phyloP scores from a whole-genome alignment of 305 asterid genomes.

The Plantago coronopus region DNA sequence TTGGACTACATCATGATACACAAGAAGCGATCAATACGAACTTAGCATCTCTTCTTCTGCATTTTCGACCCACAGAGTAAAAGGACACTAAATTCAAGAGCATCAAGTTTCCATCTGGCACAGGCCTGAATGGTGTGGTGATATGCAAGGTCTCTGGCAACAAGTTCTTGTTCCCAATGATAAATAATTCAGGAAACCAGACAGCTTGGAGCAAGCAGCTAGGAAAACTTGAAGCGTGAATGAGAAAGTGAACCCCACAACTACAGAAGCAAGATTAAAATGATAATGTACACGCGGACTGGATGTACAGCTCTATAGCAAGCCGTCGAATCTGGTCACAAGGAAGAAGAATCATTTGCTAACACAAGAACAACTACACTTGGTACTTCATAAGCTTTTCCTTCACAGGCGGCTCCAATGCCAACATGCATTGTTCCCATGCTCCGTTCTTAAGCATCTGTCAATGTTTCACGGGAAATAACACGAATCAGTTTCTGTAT shows the following conservation, averaged over 20 bases:
- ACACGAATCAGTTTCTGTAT: conserved; percentile 1
- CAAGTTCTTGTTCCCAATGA: conserved; percentile 31
- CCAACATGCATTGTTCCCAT: conserved; percentile 86
- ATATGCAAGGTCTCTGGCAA: conserved; percentile 25
- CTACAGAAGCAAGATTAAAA: conserved; percentile 26
- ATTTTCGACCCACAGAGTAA: conserved; percentile 20
- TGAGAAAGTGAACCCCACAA: conserved; percentile 25
- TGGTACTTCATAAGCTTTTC: conserved; percentile 56
- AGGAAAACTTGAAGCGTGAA: conserved; percentile 35
- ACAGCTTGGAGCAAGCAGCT: conserved; percentile 18
- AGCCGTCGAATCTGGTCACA: conserved; percentile 25
- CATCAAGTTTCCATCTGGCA: conserved; percentile 32
- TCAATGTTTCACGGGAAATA: conserved; percentile 18
- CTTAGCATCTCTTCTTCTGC: conserved; percentile 19
- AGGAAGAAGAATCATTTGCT: conserved; percentile 25
- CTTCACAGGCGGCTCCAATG: conserved; percentile 70
- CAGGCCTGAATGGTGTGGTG: conserved; percentile 16
- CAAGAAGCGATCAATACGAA: conserved; percentile 23
- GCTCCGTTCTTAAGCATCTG: conserved; percentile 82
- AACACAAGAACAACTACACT: conserved; percentile 28
- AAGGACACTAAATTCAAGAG: conserved; percentile 19
- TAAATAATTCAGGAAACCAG: conserved; percentile 29
- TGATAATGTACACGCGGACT: conserved; percentile 25
- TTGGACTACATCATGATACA: conserved; percentile 9
- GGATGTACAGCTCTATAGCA: conserved; percentile 31